Evolutionary conservation across 306 rosid species (phyloP), one percentile per base, ranked within the genome.

Genomic region (Morella rubra): DNA sequence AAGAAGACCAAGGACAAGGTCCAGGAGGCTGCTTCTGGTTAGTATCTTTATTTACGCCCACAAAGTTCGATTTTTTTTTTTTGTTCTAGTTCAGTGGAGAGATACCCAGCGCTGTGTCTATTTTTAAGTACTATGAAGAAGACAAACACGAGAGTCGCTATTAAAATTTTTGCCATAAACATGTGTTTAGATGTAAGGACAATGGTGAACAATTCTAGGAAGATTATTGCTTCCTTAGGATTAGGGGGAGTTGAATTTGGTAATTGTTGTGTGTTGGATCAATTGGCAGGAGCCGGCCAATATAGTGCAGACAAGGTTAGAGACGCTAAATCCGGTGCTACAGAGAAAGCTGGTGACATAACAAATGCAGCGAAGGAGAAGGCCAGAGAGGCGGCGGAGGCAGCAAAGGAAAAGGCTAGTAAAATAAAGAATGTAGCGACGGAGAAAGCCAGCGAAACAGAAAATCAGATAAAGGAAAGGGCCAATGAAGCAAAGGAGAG

Each of bases 1-100:
- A 74, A 82, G 58, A 82, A 66, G 40, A 77, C 82, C 65, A 76
- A 67, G 73, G 86, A 79, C 1, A 79, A 77, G 54, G 20, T 71
- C 8, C 79, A 84, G 53, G 81, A 87, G 0, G 80, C 32, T 1
- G 86, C 93, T 2, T 81, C 93, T 73, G 95, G 98, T 90, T 27
- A 27, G 32, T 27, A 27, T 27, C 32, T 27, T 27, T 27, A 27
- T 24, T 24, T 24, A 24, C 27, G 27, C 27, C 27, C 27, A 24
- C 27, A 24, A 24, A 24, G 27, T 24, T 24, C 27, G 27, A 24
- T 24, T 24, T 24, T 24, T 24, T 24, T 24, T 24, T 24, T 24
- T 0, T 24, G 27, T 24, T 24, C 27, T 24, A 24, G 27, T 24
- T 24, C 27, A 24, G 27, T 24, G 1, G 27, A 24, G 27, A 24